Conservation (phyloP, 495 filamentous ascomycete genomes). For the Penicillium lagena region DNA sequence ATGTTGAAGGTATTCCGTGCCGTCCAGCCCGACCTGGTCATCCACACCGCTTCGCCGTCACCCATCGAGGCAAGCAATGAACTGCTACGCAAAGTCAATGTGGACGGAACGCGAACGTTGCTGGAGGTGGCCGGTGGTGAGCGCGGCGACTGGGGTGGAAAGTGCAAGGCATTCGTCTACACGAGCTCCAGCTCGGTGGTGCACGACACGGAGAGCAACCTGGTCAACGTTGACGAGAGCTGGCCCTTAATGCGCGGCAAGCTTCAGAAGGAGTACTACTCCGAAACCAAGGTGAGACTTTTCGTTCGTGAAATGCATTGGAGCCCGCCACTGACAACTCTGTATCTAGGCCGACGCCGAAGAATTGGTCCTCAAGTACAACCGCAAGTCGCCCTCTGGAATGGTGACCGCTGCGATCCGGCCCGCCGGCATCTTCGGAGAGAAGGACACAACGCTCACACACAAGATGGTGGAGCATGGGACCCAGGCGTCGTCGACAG, state of each 20-base stretch:
- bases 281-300: conserved; percentile 66
- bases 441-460: conserved; percentile 74
- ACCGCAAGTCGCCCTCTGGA: conserved; percentile 57
- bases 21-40: conserved; percentile 78
- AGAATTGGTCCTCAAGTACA: conserved; percentile 74
- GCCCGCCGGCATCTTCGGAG: conserved; percentile 85
- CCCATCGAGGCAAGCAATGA: conserved; percentile 42
- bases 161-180: conserved; percentile 88
- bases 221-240: conserved; percentile 85
- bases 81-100: conserved; percentile 70
- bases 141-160: conserved; percentile 47
- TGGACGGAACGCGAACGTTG: conserved; percentile 76
- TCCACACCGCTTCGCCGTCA: conserved; percentile 85
- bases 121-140: conserved; percentile 68
- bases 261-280: conserved; percentile 82
- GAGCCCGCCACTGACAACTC: conserved; percentile 1
- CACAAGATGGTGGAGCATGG: conserved; percentile 45
- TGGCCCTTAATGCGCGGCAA: conserved; percentile 71
- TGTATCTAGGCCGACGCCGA: conserved; percentile 71
- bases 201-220: conserved; percentile 70
- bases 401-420: conserved; percentile 77
- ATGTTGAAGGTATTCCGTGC: conserved; percentile 61
- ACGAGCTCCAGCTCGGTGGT: conserved; percentile 88
- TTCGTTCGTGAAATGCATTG: neutral
- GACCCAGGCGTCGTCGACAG: conserved; percentile 41